phyloP scores from a whole-genome alignment of 1,139 yeast species.

The Pichia sp. region DNA sequence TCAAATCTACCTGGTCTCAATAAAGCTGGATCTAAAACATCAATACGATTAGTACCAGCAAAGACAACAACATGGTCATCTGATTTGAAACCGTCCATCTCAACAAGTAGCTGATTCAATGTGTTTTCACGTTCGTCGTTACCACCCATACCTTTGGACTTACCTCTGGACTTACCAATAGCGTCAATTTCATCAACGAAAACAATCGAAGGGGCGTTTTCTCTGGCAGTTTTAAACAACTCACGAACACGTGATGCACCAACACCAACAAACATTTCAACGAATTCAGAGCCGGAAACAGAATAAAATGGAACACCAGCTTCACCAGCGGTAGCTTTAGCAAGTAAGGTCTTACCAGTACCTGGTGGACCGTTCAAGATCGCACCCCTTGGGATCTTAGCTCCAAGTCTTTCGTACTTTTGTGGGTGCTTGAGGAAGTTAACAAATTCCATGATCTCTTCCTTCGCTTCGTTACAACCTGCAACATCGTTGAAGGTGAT shows the following conservation, averaged over 20 bases:
- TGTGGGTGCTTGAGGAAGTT: conserved; percentile 83
- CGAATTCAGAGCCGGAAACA: conserved; percentile 97
- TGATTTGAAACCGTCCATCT: conserved; percentile 94
- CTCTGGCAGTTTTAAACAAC: conserved; percentile 85
- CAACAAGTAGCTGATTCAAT: conserved; percentile 88
- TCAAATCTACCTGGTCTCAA: conserved; percentile 97
- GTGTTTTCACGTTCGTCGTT: conserved; percentile 97
- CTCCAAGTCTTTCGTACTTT: conserved; percentile 88
- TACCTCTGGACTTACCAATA: conserved; percentile 89
- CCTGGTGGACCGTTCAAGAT: conserved; percentile 99
- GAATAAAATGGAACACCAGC: conserved; percentile 95
- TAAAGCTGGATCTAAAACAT: conserved; percentile 85
- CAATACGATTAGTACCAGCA: conserved; percentile 96
- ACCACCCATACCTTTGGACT: conserved; percentile 60
- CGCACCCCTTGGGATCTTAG: conserved; percentile 97
- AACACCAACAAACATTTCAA: conserved; percentile 98
- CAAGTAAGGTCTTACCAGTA: conserved; percentile 94
- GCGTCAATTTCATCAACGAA: conserved; percentile 98
- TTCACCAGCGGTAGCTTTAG: conserved; percentile 99
- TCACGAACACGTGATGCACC: conserved; percentile 98
- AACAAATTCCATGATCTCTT: conserved; percentile 96
- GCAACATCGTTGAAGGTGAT: conserved; percentile 92
- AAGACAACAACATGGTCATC: conserved; percentile 91
- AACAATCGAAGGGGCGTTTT: conserved; percentile 87
- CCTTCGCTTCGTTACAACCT: conserved; percentile 96